Evolutionary conservation across 768 basidiomycete genomes (phyloP), one percentile per base, ranked within the genome.

Genomic region (Rhodosporidiobolus odoratus): DNA sequence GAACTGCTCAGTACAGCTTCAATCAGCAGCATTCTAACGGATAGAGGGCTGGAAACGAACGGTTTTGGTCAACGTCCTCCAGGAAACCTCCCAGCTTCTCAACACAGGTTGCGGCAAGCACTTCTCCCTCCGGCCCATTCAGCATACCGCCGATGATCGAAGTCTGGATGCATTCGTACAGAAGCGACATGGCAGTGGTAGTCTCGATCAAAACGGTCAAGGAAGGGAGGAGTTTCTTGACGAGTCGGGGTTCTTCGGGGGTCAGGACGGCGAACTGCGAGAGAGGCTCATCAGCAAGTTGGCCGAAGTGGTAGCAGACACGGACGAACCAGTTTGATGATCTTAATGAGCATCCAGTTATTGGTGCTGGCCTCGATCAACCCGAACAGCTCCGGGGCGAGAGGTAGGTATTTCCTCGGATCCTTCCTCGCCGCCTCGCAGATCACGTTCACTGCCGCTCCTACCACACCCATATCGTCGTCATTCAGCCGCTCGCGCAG

Each of bases 271-370:
- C 94, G 81, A 99, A 97, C 95, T 98, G 76, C 10, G 37, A 23
- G 32, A 16, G 15, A 48, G 3, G 7, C 32, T 1, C 52, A 50
- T 35, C 66, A 38, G 12, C 58, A 12, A 10, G 30, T 27, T 13
- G 13, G 30, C n/a, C 1, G 5, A 60, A 48, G 38, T 17, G 53
- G 13, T 17, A 13, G 54, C 25, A 58, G 30, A 23, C 19, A 13
- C 52, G 21, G 67, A 77, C 84, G 76, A 79, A 93, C 95, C 79
- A 98, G 80, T 81, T 99, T 99, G 78, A 98, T 88, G 63, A 98
- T 89, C 81, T 99, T 99, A 80, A 99, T 99, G 68, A 99, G 84
- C 91, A 98, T 95, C 96, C 96, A 99, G 76, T 99, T 99, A 79
- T 99, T 98, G 16, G 90, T 89, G 17, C 92, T 92, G 3, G 88